Evolutionary conservation across 2,329 filamentous ascomycete species (phyloP).

Genomic region (Zopfia rhizophila): DNA sequence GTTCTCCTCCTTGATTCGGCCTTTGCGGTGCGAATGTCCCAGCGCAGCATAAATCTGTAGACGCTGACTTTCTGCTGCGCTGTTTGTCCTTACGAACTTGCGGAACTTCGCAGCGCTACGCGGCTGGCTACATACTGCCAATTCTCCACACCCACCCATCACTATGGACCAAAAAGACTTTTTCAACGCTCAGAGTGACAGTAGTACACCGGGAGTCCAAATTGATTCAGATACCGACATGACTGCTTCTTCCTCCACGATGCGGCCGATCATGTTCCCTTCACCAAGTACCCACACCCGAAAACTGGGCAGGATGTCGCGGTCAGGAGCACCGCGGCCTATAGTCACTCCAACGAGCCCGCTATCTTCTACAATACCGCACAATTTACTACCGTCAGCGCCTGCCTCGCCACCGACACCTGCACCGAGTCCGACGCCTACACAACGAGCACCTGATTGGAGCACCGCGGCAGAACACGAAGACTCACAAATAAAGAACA

Average conservation of each 20-base stretch:
- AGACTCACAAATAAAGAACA: constrained; percentile 81
- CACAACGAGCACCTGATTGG: constrained; percentile 75
- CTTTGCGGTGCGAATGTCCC: constrained; percentile 22
- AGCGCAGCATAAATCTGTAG: not conserved
- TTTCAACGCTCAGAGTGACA: constrained; percentile 35
- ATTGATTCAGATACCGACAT: constrained; percentile 50
- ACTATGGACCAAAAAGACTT: constrained; percentile 48
- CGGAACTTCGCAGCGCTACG: not conserved
- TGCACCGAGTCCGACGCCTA: constrained; percentile 72
- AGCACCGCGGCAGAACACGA: constrained; percentile 81
- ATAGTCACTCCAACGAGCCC: constrained; percentile 64
- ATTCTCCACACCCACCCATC: constrained; percentile 21
- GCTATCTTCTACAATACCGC: constrained; percentile 61
- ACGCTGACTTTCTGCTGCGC: constrained; percentile 5
- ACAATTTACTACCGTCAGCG: constrained; percentile 71
- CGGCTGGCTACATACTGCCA: constrained; percentile 8
- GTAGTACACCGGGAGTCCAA: constrained; percentile 30
- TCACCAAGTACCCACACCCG: constrained; percentile 47
- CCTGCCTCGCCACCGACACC: constrained; percentile 75
- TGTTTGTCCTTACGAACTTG: not conserved
- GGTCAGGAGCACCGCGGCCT: constrained; percentile 54
- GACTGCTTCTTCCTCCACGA: constrained; percentile 43
- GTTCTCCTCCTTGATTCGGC: constrained; percentile 10
- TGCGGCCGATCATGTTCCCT: constrained; percentile 45
- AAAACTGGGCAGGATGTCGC: constrained; percentile 53